Conservation (phyloP, 2,329 filamentous ascomycete species). For the Lasiodiplodia sp. region DNA sequence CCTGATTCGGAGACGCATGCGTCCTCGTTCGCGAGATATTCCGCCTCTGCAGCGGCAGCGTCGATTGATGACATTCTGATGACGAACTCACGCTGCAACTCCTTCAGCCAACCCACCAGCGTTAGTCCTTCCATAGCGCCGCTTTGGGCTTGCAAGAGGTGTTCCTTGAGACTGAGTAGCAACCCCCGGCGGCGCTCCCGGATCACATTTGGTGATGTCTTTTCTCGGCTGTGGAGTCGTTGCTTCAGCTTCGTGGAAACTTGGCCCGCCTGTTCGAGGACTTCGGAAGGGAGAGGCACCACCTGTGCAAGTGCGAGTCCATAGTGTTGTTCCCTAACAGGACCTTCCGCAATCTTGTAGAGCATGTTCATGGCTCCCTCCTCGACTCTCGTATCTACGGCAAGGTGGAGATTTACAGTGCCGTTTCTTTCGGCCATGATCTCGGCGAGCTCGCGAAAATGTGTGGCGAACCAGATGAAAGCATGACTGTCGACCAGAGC, state of each 20-base stretch:
- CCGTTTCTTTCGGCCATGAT: conserved; percentile 78
- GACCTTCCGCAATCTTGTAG: conserved; percentile 80
- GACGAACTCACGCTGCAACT: conserved; percentile 78
- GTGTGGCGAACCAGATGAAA: conserved; percentile 90
- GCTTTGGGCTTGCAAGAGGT: conserved; percentile 71
- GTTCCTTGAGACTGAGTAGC: conserved; percentile 75
- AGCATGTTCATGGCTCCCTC: conserved; percentile 80
- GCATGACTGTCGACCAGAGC: conserved; percentile 79
- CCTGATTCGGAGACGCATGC: neutral
- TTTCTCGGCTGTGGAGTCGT: conserved; percentile 65
- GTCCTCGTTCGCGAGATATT: conserved; percentile 24
- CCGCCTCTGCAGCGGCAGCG: conserved; percentile 40
- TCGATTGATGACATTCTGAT: conserved; percentile 73
- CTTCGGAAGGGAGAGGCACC: conserved; percentile 71
- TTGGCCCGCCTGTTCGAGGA: conserved; percentile 72
- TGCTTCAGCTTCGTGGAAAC: conserved; percentile 70
- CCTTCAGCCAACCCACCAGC: conserved; percentile 69
- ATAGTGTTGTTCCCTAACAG: conserved; percentile 76
- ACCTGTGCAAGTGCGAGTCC: conserved; percentile 82
- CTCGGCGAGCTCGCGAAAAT: conserved; percentile 82
- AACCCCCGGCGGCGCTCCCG: conserved; percentile 73
- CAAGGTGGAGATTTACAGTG: conserved; percentile 83
- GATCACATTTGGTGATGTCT: conserved; percentile 64
- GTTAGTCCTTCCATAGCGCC: conserved; percentile 70
- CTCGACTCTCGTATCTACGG: conserved; percentile 67